phyloP scores from a whole-genome alignment of 2,329 filamentous ascomycete genomes.

The Alternaria viburni region DNA sequence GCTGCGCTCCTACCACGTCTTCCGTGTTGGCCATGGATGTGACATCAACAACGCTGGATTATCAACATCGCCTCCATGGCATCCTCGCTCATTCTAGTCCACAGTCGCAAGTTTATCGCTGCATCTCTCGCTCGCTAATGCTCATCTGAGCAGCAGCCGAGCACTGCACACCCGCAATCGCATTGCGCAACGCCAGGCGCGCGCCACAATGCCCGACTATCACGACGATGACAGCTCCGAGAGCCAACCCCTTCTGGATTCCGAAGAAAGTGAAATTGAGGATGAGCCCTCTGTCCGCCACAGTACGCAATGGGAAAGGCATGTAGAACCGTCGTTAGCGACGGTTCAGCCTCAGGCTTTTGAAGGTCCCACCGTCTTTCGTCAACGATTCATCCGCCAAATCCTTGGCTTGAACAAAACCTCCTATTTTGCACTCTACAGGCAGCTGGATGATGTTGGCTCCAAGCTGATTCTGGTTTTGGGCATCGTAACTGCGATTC shows the following conservation, averaged over 20 bases:
- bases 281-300: constrained; percentile 22
- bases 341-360: constrained; percentile 45
- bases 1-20: not conserved
- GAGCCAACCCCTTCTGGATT: constrained; percentile 27
- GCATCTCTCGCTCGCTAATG: not conserved
- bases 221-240: constrained; percentile 23
- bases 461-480: constrained; percentile 46
- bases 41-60: constrained; percentile 7
- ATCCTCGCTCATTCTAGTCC: constrained; percentile 3
- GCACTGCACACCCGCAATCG: constrained; percentile 8
- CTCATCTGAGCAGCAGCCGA: not conserved
- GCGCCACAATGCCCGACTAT: constrained; percentile 9
- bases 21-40: not conserved
- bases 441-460: constrained; percentile 50
- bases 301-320: constrained; percentile 40
- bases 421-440: constrained; percentile 59
- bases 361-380: constrained; percentile 36
- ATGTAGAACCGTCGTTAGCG: constrained; percentile 44
- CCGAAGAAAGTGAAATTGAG: constrained; percentile 24
- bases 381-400: constrained; percentile 45
- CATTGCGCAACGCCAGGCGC: constrained; percentile 6
- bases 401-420: constrained; percentile 52
- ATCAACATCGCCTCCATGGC: constrained; percentile 19
- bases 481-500: constrained; percentile 54
- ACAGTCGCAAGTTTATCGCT: not conserved